A percentile compares a stretch with the other conserved stretches of the same genome.
These are phyloP conservation scores for Tulasnella sp. DNA, from an alignment of 768 basidiomycete genomes.

Conservation along the genomic window DNA sequence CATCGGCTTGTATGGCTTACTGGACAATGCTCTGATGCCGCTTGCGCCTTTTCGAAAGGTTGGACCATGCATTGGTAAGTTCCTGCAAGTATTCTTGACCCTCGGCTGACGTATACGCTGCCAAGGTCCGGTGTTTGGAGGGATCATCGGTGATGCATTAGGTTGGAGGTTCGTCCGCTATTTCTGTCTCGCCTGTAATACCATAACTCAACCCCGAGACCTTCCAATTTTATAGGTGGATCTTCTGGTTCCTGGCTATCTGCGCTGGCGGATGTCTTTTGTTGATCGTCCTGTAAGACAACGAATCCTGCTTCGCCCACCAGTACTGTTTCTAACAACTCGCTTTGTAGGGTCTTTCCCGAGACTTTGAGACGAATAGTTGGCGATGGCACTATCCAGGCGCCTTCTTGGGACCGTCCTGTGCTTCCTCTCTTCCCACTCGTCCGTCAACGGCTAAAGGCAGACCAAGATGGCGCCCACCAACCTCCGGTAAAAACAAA, in stretches of 20 bases:
- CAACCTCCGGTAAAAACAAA: slow-evolving; percentile 47
- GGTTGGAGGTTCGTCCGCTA: not conserved
- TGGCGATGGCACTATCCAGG: slow-evolving; percentile 46
- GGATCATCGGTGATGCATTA: not conserved
- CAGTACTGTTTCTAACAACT: not conserved
- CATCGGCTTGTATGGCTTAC: not conserved
- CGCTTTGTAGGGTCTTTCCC: slow-evolving; percentile 39
- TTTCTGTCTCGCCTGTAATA: not conserved
- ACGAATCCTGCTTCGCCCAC: not conserved
- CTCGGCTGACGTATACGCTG: not conserved
- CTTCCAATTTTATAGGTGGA: slow-evolving; percentile 42
- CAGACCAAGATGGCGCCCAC: slow-evolving; percentile 33
- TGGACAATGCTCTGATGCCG: not conserved
- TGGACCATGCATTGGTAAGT: slow-evolving; percentile 43
- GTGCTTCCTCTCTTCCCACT: slow-evolving; percentile 37
- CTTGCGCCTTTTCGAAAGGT: slow-evolving; percentile 53
- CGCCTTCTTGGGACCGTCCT: slow-evolving; percentile 38
- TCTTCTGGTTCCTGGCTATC: slow-evolving; percentile 63
- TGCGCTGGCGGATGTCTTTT: slow-evolving; percentile 47
- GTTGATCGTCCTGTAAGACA: slow-evolving; percentile 42
- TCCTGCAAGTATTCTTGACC: not conserved
- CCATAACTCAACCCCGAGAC: not conserved
- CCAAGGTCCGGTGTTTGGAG: not conserved
- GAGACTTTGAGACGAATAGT: slow-evolving; percentile 46
- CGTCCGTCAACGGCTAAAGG: slow-evolving; percentile 31